A percentile compares a stretch with the other conserved stretches of the same genome.
Evolutionary conservation across 495 filamentous ascomycete species (phyloP).

Genomic region (Neurospora sp.): DNA sequence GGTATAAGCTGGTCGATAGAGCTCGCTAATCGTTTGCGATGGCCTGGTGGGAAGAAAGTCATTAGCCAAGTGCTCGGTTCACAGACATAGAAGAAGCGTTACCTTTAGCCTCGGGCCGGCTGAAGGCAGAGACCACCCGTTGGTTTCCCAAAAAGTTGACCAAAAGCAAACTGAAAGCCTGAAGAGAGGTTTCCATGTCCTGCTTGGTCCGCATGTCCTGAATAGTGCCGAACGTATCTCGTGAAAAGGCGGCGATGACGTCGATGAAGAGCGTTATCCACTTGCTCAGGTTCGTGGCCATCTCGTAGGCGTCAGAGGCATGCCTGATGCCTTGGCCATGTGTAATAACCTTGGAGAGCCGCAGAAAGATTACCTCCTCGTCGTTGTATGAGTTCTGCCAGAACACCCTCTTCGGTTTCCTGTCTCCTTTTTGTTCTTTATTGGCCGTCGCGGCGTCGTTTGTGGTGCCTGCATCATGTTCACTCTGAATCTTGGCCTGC

Average conservation of each 20-base stretch:
- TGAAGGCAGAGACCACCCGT: constrained; percentile 34
- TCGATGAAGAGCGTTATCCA: constrained; percentile 38
- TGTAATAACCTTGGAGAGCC: constrained; percentile 36
- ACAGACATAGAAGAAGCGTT: constrained; percentile 11
- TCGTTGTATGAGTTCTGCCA: constrained; percentile 39
- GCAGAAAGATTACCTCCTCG: constrained; percentile 44
- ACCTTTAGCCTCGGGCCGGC: constrained; percentile 35
- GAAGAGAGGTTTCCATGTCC: constrained; percentile 39
- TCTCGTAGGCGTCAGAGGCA: constrained; percentile 23
- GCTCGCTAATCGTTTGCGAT: constrained; percentile 36
- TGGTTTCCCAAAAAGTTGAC: constrained; percentile 40
- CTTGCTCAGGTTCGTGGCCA: constrained; percentile 24
- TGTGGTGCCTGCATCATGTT: background rate
- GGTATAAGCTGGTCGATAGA: constrained; percentile 43
- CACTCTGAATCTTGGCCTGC: constrained; percentile 19
- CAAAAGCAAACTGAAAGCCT: constrained; percentile 45
- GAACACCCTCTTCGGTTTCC: constrained; percentile 15
- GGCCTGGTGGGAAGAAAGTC: constrained; percentile 19
- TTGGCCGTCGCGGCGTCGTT: constrained; percentile 14
- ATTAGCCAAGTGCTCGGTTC: constrained; percentile 1
- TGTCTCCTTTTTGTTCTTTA: constrained; percentile 4
- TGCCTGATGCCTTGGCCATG: constrained; percentile 27
- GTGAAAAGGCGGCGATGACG: constrained; percentile 29
- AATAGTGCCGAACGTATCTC: constrained; percentile 29
- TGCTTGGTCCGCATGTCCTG: constrained; percentile 28